Conservation (phyloP, 768 basidiomycete genomes). For the Melanogaster broomeanus region DNA sequence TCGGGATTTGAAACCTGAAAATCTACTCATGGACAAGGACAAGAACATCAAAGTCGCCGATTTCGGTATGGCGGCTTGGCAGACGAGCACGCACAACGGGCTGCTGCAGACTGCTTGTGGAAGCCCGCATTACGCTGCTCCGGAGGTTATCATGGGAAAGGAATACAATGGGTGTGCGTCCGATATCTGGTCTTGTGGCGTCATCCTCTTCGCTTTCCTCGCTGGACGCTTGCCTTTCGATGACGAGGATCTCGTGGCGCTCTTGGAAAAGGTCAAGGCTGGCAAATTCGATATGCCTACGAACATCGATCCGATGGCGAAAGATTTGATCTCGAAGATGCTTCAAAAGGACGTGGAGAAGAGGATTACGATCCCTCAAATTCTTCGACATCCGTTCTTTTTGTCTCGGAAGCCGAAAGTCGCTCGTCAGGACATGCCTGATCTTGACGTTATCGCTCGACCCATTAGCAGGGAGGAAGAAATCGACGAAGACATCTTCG, state of each 20-base stretch:
- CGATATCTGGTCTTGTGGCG: conserved; percentile 97
- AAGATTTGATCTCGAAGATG: conserved; percentile 81
- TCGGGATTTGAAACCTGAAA: conserved; percentile 94
- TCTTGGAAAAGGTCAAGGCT: conserved; percentile 80
- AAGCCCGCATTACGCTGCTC: conserved; percentile 93
- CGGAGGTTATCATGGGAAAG: conserved; percentile 83
- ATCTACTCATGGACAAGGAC: conserved; percentile 80
- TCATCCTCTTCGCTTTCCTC: conserved; percentile 89
- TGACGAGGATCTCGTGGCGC: conserved; percentile 73
- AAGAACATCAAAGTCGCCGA: conserved; percentile 94
- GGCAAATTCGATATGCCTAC: conserved; percentile 76
- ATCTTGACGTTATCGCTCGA: conserved; percentile 65
- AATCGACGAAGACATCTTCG: conserved; percentile 88
- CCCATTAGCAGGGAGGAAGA: conserved; percentile 63
- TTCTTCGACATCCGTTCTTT: conserved; percentile 81
- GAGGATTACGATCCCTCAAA: conserved; percentile 82
- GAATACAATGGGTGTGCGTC: conserved; percentile 85
- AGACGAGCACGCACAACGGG: conserved; percentile 55
- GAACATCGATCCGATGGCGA: conserved; percentile 66
- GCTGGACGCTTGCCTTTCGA: conserved; percentile 91
- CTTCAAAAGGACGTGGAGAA: conserved; percentile 70
- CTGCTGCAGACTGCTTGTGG: conserved; percentile 86
- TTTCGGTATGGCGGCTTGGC: conserved; percentile 98
- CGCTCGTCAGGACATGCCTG: conserved; percentile 47
- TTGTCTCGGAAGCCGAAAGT: conserved; percentile 51